A percentile compares a stretch with the other conserved stretches of the same genome.
Conservation (phyloP, 2,329 filamentous ascomycete genomes). For the Cladophialophora chaetospira region DNA sequence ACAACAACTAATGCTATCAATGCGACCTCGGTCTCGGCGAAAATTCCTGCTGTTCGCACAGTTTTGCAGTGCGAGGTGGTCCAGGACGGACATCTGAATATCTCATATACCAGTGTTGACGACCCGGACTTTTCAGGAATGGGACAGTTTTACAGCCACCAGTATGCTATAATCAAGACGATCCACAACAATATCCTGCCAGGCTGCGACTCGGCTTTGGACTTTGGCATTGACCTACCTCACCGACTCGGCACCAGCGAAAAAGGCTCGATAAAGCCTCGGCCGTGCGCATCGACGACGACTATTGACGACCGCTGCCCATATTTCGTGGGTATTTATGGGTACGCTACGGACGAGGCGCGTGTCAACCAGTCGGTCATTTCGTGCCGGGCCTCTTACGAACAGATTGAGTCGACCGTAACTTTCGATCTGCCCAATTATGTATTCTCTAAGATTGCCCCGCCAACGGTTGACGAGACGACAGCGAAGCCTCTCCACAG, state of each 20-base stretch:
- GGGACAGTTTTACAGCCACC: not conserved
- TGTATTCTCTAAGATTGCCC: not conserved
- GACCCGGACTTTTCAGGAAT: not conserved
- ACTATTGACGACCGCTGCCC: not conserved
- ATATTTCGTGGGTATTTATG: not conserved
- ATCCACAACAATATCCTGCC: not conserved
- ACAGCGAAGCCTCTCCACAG: not conserved
- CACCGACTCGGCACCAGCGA: not conserved
- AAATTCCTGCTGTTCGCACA: not conserved
- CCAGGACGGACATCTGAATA: not conserved
- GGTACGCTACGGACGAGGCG: not conserved
- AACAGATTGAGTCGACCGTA: not conserved
- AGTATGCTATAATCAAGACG: not conserved
- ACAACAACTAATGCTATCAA: not conserved
- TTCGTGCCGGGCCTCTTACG: not conserved
- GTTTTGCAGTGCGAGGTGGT: not conserved
- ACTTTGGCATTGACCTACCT: not conserved
- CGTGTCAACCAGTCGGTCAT: not conserved
- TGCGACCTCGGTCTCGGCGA: not conserved
- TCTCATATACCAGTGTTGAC: not conserved
- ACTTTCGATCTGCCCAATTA: constrained; percentile 1
- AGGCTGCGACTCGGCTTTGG: not conserved
- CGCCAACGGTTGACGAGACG: not conserved
- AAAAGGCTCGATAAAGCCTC: not conserved
- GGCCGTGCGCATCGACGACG: not conserved